Conservation (phyloP, 345 rosid species). For the Anastatica hierochuntica region DNA sequence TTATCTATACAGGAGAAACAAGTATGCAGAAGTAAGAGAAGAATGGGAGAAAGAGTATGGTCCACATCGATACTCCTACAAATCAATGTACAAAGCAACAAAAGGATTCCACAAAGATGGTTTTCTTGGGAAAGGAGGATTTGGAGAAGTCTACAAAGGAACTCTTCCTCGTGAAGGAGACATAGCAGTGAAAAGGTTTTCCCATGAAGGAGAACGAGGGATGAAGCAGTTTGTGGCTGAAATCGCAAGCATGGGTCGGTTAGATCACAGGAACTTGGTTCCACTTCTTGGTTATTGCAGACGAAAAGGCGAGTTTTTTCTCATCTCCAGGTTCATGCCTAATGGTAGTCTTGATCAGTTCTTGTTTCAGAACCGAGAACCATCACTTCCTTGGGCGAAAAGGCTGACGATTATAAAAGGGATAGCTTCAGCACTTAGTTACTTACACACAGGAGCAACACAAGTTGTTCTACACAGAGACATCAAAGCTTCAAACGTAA, state of each 20-base stretch:
- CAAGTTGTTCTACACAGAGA: conserved; percentile 44
- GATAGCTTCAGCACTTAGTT: conserved; percentile 35
- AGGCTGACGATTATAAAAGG: conserved; percentile 32
- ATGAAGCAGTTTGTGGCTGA: conserved; percentile 3
- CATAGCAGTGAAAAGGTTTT: no score
- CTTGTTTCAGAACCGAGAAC: conserved; percentile 24
- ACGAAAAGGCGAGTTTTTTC: conserved; percentile 35
- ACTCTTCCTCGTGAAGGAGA: no score
- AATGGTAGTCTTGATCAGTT: conserved; percentile 38
- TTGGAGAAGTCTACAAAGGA: no score
- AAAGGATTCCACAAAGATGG: no score
- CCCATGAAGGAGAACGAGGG: no score
- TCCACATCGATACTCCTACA: no score
- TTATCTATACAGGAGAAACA: no score
- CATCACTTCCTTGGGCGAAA: conserved; percentile 32
- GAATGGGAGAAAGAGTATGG: no score
- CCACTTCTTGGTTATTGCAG: conserved; percentile 42
- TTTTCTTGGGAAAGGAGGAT: no score
- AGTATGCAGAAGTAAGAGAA: no score
- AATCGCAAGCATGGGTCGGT: conserved; percentile 33
- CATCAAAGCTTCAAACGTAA: conserved; percentile 37
- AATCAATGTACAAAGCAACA: no score
- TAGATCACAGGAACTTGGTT: conserved; percentile 44
- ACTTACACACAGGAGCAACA: conserved; percentile 40
- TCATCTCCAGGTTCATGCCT: conserved; percentile 41